Base-by-base conservation (phyloP, 2,329 filamentous ascomycete genomes). In the Penicillium sp. region DNA sequence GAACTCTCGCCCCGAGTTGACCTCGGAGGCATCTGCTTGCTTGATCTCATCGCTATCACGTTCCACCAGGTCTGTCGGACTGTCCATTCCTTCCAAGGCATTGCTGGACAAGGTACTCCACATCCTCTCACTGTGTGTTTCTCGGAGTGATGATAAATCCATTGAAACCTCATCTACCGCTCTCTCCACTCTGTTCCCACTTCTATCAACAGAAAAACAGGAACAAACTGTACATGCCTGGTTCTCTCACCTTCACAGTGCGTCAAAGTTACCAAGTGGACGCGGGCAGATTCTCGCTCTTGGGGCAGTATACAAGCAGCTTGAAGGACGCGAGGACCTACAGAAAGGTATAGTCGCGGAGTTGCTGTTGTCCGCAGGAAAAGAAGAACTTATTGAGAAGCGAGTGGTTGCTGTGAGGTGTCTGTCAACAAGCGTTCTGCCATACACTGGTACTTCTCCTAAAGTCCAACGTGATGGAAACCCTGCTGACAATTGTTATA, bases 201-300 rank as follows among this genome's bases (percentile, higher is more conserved):
- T 80, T 7, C 60, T 81, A 3, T 60, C 73, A 4, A 5, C 47
- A 10, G 31, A 57, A 4, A 73, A 74, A 53, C 73, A 76, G 58
- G 64, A 70, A n/a, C 63, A 70, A 20, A 72, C 75, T 3, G 67
- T 79, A 5, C 68, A 74, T 45, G 63, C 58, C 20, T 81, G 79
- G 79, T 72, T 81, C 56, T 68, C 73, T 34, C 68, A 75, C 54
- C 72, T 78, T 17, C 67, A 70, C 38, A 65, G 70, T 28, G 73
- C 72, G 49, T 73, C 73, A 65, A 75, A 75, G 54, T 64, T 74
- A 28, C 73, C 74, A 14, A 76, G 73, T 48, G 77, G 77, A 17
- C 75, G 76, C 31, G 79, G 79, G 10, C 77, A 80, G 55, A 77
- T 82, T 43, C 71, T 73, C 38, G 75, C 76, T 5, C 66, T 82